Evolutionary conservation across 495 filamentous ascomycete genomes (phyloP).

Genomic region (Chlorociboria aeruginascens): DNA sequence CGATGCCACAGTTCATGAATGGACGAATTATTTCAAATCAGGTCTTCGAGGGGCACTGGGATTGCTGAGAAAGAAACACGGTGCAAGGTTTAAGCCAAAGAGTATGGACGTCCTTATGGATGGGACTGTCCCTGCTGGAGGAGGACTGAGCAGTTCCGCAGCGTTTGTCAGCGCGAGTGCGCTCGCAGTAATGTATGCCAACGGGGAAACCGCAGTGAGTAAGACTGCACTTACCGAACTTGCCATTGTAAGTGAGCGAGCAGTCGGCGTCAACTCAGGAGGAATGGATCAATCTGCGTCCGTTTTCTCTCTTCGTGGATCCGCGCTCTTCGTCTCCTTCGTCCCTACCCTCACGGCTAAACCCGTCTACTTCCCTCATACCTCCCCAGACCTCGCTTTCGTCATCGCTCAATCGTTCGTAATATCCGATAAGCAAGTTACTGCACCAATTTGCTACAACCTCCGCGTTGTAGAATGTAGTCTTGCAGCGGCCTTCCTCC

Average conservation of each 20-base stretch:
- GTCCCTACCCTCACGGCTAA: slow-evolving; percentile 62
- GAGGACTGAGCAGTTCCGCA: slow-evolving; percentile 85
- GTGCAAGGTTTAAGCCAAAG: slow-evolving; percentile 45
- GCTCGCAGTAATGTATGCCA: slow-evolving; percentile 76
- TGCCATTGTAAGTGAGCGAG: slow-evolving; percentile 85
- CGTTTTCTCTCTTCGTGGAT: slow-evolving; percentile 77
- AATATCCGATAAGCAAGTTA: slow-evolving; percentile 85
- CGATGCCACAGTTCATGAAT: slow-evolving; percentile 74
- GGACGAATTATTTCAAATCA: slow-evolving; percentile 97
- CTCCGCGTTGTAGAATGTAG: slow-evolving; percentile 92
- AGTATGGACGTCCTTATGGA: slow-evolving; percentile 86
- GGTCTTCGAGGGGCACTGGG: slow-evolving; percentile 73
- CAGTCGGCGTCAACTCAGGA: slow-evolving; percentile 92
- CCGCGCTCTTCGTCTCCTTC: slow-evolving; percentile 84
- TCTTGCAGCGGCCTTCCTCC: slow-evolving; percentile 62
- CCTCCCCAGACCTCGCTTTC: slow-evolving; percentile 75
- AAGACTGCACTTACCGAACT: slow-evolving; percentile 85
- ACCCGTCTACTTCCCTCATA: slow-evolving; percentile 74
- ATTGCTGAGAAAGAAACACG: slow-evolving; percentile 58
- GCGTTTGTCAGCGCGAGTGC: slow-evolving; percentile 89
- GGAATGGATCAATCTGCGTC: slow-evolving; percentile 99
- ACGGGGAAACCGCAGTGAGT: slow-evolving; percentile 66
- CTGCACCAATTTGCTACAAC: slow-evolving; percentile 88
- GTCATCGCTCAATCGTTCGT: slow-evolving; percentile 92
- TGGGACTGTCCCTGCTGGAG: slow-evolving; percentile 83